Conservation (phyloP, 805 yeast genomes). For the Ogataea pilisensis region DNA sequence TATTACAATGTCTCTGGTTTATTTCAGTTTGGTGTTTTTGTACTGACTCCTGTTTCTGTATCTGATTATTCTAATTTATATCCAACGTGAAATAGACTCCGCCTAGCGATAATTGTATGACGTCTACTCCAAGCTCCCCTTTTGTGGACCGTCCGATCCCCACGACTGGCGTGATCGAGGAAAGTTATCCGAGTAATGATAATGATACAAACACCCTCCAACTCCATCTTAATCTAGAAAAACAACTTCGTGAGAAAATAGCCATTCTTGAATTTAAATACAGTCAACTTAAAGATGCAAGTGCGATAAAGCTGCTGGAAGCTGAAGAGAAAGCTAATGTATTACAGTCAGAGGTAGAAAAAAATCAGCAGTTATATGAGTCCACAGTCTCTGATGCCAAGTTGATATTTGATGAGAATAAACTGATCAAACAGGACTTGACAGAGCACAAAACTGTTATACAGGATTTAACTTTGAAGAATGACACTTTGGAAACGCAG, state of each 20-base stretch:
- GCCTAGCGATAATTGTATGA: too few relatives aligned
- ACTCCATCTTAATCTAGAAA: conserved; percentile 2
- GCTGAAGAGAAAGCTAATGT: conserved; percentile 12
- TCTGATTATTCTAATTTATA: too few relatives aligned
- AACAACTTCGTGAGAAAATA: conserved; percentile 9
- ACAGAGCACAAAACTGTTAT: conserved; percentile 17
- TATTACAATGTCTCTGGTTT: too few relatives aligned
- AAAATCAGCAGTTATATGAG: conserved; percentile 32
- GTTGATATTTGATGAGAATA: conserved; percentile 14
- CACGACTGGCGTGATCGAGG: too few relatives aligned
- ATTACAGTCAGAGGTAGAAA: conserved; percentile 27
- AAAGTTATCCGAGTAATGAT: not conserved
- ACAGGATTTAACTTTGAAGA: conserved; percentile 3
- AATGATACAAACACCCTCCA: conserved; percentile 1
- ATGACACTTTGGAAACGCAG: conserved; percentile 5
- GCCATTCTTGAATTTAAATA: conserved; percentile 12
- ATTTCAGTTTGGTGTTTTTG: too few relatives aligned
- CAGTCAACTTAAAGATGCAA: not conserved
- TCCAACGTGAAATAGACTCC: too few relatives aligned
- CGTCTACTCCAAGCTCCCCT: conserved; percentile 16
- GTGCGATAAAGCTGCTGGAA: not conserved
- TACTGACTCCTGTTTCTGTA: too few relatives aligned
- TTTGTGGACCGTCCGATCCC: conserved; percentile 12
- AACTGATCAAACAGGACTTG: conserved; percentile 35
- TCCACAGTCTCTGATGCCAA: conserved; percentile 17